These are phyloP conservation scores for Isabelozyma gotoi DNA, from an alignment of 805 yeast species.

Conservation along the genomic window DNA sequence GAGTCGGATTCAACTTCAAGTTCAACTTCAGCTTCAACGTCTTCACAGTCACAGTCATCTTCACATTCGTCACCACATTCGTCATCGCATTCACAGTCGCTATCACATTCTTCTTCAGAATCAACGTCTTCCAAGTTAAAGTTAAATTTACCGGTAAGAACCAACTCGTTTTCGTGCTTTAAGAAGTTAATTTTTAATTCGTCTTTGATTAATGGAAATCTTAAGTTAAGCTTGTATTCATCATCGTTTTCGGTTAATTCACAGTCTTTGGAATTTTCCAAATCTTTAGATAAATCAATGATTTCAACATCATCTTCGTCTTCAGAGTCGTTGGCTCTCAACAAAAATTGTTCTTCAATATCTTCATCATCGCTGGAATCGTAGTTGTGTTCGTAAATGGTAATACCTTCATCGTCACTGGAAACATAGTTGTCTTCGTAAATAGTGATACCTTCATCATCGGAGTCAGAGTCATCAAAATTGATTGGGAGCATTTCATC, in stretches of 20 bases:
- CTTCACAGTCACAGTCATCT: conserved; percentile 5
- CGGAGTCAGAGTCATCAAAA: conserved; percentile 9
- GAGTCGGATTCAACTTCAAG: conserved; percentile 13
- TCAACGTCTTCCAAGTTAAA: conserved; percentile 20
- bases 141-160: conserved; percentile 39
- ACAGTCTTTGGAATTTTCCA: conserved; percentile 43
- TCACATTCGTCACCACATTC: conserved; percentile 10
- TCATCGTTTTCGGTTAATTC: conserved; percentile 40
- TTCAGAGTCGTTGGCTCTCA: conserved; percentile 30
- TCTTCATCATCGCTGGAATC: conserved; percentile 41
- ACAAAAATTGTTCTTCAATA: conserved; percentile 17
- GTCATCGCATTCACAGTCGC: conserved; percentile 4
- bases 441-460: conserved; percentile 20
- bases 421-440: conserved; percentile 18
- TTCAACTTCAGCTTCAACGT: conserved; percentile 10
- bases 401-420: conserved; percentile 39
- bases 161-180: conserved; percentile 41
- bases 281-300: conserved; percentile 42
- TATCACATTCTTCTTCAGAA: conserved; percentile 14
- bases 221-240: conserved; percentile 37
- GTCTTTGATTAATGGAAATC: conserved; percentile 42
- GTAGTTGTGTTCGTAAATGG: conserved; percentile 38
- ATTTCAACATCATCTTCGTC: conserved; percentile 29
- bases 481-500: conserved; percentile 10
- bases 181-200: conserved; percentile 39